These are phyloP conservation scores for Chaetoceros tenuissimus DNA, from an alignment of 108 stramenopile species.

Conservation along the genomic window DNA sequence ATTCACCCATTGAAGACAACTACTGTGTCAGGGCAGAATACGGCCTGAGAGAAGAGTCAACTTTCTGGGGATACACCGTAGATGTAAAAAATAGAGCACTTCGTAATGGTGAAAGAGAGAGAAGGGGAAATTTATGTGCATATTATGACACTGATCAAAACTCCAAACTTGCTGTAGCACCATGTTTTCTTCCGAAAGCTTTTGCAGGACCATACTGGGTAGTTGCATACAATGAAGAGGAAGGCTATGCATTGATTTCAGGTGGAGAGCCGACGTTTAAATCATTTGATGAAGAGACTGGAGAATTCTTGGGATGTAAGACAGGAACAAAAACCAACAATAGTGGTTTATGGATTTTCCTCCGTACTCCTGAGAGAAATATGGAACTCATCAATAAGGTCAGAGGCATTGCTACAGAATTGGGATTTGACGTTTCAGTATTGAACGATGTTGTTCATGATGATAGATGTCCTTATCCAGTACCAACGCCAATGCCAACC, in stretches of 20 bases:
- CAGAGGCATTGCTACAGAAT: conserved; percentile 19
- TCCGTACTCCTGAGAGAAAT: conserved; percentile 11
- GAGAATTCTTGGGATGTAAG: conserved; percentile 6
- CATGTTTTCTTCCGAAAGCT: conserved; percentile 33
- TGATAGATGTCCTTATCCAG: not conserved
- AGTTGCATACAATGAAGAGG: conserved; percentile 32
- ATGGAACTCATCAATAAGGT: conserved; percentile 18
- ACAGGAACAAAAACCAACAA: conserved; percentile 13
- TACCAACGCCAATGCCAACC: not conserved
- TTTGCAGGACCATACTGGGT: conserved; percentile 48
- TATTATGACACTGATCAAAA: conserved; percentile 3
- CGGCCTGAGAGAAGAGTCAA: conserved; percentile 2
- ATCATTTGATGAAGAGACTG: not conserved
- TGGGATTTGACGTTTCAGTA: conserved; percentile 36
- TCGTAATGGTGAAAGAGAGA: conserved; percentile 6
- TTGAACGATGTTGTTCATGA: conserved; percentile 33
- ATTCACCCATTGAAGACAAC: conserved; percentile 20
- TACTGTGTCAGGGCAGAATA: conserved; percentile 33
- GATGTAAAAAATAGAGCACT: conserved; percentile 28
- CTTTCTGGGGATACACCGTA: conserved; percentile 32
- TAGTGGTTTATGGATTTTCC: conserved; percentile 44
- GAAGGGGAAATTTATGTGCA: conserved; percentile 28
- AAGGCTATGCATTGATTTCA: conserved; percentile 41
- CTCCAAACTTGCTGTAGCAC: conserved; percentile 37
- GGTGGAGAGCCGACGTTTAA: conserved; percentile 33